Base-by-base conservation (phyloP, 2,329 filamentous ascomycete species). In the Colletotrichum scovillei region DNA sequence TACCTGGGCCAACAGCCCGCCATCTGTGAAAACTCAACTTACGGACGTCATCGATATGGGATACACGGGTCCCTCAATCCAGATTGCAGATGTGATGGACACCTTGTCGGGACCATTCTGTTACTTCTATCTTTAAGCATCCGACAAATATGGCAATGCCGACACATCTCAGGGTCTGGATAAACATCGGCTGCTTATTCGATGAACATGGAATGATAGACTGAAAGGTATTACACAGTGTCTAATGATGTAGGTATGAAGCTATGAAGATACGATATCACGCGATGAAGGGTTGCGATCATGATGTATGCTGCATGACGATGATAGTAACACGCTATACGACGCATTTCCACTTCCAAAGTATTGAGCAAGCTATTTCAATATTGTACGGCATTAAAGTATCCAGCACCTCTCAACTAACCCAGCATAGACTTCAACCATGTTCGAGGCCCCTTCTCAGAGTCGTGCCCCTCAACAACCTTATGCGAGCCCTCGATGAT, bases 21-120 rank as follows among this genome's bases (percentile, higher is more conserved):
- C 76, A 7, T 80, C 78, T 22, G 57, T 59, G 5, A 72, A 79
- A 32, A 74, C 77, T 1, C 63, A 70, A 46, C 72, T 81, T 19
- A 75, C 67, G 26, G 80, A 81, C 11, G 69, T 76, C 0, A 77
- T 82, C 24, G 77, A 81, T 49, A 78, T 81, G 77, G 80, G 80
- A 9, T 80, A 81, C 63, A 77, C 78, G 0, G 80, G 67, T 0
- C 57, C 71, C 1, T 77, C 73, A 1, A 78, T 78, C 22, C 77
- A 77, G 11, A 79, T 82, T 55, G 67, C 69, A 8, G 73, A 80
- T 7, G 77, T 80, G 63, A 81, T 82, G 80, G 78, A 78, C 22
- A 80, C 79, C 0, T 74, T 76, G 8, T 74, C 69, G 0, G 79
- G 78, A 0, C 77, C 77, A 0, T 74, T 80, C 14, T 81, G 80